Conservation (phyloP, 495 filamentous ascomycete species). For the Trichoderma reesei region DNA sequence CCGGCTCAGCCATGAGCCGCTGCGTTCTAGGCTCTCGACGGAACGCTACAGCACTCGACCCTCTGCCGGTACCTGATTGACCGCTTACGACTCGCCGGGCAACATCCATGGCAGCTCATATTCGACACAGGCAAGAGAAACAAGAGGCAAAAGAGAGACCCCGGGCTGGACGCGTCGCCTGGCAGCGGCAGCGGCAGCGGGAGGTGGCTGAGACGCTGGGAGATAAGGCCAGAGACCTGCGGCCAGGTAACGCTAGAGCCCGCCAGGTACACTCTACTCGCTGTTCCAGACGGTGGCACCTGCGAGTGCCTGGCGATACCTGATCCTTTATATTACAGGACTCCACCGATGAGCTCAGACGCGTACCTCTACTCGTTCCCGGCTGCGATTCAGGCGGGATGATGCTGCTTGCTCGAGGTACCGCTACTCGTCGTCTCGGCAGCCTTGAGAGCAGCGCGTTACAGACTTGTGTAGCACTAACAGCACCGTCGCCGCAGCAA, state of each 20-base stretch:
- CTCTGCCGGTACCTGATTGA: no score
- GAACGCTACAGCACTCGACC: no score
- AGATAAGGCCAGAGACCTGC: background rate
- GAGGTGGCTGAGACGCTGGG: constrained; percentile 8
- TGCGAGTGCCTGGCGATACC: background rate
- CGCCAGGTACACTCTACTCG: constrained; percentile 4
- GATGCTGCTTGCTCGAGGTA: background rate
- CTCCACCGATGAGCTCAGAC: background rate
- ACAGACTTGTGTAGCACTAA: background rate
- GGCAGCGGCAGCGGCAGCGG: background rate
- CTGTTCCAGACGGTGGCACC: background rate
- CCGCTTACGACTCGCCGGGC: no score
- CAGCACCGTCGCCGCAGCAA: background rate
- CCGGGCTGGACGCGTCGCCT: constrained; percentile 2
- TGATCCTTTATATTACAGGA: constrained; percentile 4
- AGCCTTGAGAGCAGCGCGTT: background rate
- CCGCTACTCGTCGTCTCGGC: background rate
- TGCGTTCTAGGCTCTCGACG: no score
- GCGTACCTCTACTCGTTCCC: background rate
- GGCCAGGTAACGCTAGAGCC: background rate
- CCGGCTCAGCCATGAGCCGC: no score
- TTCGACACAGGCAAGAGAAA: background rate
- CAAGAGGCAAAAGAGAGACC: background rate
- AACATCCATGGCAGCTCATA: no score
- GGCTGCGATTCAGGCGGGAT: background rate